Conservation (phyloP, 371 early-diverging fungal genomes). For the Circinella minor region DNA sequence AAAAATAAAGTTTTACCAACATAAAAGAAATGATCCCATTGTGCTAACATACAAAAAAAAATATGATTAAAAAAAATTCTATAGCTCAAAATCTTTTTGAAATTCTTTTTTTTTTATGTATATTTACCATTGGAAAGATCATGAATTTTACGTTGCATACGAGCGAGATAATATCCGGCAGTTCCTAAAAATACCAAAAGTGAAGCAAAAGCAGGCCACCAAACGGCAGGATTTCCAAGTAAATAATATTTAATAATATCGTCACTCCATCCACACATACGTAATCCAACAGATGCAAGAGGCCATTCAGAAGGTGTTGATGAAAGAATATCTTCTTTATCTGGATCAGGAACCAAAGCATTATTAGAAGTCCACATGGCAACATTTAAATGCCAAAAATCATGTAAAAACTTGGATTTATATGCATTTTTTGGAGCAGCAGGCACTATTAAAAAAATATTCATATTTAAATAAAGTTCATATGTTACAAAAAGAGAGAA, state of each 20-base stretch:
- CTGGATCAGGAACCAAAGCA: conserved; percentile 95
- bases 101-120: not conserved
- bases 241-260: conserved; percentile 90
- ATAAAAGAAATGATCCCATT: conserved; percentile 79
- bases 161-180: conserved; percentile 61
- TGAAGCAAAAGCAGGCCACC: conserved; percentile 89
- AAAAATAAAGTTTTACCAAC: conserved; percentile 73
- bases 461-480: not conserved
- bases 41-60: conserved; percentile 34
- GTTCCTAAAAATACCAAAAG: conserved; percentile 58
- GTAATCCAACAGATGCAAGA: conserved; percentile 86
- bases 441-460: conserved; percentile 56
- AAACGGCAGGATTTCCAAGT: conserved; percentile 95
- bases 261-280: conserved; percentile 98
- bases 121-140: conserved; percentile 61
- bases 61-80: not conserved
- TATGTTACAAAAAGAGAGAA: not conserved
- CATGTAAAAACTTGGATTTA: conserved; percentile 80
- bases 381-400: conserved; percentile 93
- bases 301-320: conserved; percentile 97
- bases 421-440: conserved; percentile 65
- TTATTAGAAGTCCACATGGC: conserved; percentile 99
- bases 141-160: conserved; percentile 70
- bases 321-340: conserved; percentile 91
- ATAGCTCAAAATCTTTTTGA: too few relatives aligned